Evolutionary conservation across 208 protist species (phyloP).

Genomic region (Acanthamoeba sp.): DNA sequence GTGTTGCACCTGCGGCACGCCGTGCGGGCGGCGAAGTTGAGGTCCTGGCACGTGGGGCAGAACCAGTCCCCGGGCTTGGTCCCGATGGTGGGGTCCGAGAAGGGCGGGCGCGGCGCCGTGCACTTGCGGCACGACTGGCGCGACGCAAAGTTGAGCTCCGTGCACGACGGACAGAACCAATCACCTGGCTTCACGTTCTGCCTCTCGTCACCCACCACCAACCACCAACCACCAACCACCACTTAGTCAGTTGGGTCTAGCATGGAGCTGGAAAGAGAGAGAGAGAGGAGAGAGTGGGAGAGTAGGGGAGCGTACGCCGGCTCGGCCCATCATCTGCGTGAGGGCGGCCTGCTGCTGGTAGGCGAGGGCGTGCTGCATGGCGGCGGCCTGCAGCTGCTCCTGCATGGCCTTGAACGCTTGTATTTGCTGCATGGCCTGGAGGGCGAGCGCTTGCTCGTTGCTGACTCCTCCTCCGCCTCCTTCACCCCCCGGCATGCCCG

Average conservation of each 20-base stretch:
- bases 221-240: neutral
- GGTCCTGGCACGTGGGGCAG: slow-evolving; percentile 63
- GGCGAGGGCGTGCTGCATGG: slow-evolving; percentile 25
- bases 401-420: slow-evolving; percentile 72
- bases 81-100: slow-evolving; percentile 57
- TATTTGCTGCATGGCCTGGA: slow-evolving; percentile 69
- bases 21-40: slow-evolving; percentile 72
- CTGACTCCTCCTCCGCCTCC: slow-evolving; percentile 10
- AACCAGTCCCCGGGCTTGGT: slow-evolving; percentile 74
- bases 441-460: slow-evolving; percentile 36
- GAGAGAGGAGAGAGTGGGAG: neutral
- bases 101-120: slow-evolving; percentile 18
- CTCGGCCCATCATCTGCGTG: neutral
- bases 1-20: slow-evolving; percentile 64
- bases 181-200: slow-evolving; percentile 60
- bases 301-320: neutral
- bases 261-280: neutral
- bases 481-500: slow-evolving; percentile 23
- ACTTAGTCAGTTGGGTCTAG: neutral
- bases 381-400: slow-evolving; percentile 43
- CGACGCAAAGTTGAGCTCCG: slow-evolving; percentile 71
- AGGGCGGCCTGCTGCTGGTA: slow-evolving; percentile 34
- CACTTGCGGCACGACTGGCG: slow-evolving; percentile 69
- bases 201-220: neutral
- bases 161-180: slow-evolving; percentile 72